Evolutionary conservation across 129 eudicot genomes (phyloP), one percentile per base, ranked within the genome.

Genomic region (Erigeron canadensis): DNA sequence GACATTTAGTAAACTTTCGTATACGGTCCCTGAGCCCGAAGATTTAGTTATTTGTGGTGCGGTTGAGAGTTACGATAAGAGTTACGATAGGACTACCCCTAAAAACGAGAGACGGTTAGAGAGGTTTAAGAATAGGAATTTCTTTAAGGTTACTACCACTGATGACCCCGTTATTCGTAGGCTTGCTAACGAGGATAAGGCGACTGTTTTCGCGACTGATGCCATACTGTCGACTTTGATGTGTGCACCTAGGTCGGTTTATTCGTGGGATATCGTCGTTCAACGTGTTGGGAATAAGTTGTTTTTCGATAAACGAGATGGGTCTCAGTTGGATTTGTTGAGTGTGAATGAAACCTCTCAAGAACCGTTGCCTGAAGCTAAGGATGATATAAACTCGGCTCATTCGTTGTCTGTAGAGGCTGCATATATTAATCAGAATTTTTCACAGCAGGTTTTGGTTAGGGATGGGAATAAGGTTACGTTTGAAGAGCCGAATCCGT

Each of bases 231-330:
- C 95, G 0, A 85, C 97, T 0, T 66, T 91, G 2, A 87, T 91
- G 97, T 87, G 97, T 11, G 84, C 97, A 0, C 84, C 95, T 5
- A 75, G 97, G 79, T 87, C 91, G 0, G 95, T 91, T 58, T 91
- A 91, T 34, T 81, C 95, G 2, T 91, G 97, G 97, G 97, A 91
- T 75, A 87, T 91, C n/a, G 97, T 91, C 5, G 73, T 91, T 44
- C 95, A 91, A 64, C 81, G 95, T 18, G 97, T 91, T 38, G 97
- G 97, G 18, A 91, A 91, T 56, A 91, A 91, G 84, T 44, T 91
- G 65, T 91, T 91, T 42, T 86, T 91, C 1, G 97, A 91, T 71
- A 91, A 91, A 77, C 72, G 97, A 5, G 97, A 91, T 70, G 97
- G 97, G 8, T 91, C 95, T 0, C 95, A 91, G 75, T 43, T 91